Conservation (phyloP, 352 stramenopile species). For the Phytophthora pisi region DNA sequence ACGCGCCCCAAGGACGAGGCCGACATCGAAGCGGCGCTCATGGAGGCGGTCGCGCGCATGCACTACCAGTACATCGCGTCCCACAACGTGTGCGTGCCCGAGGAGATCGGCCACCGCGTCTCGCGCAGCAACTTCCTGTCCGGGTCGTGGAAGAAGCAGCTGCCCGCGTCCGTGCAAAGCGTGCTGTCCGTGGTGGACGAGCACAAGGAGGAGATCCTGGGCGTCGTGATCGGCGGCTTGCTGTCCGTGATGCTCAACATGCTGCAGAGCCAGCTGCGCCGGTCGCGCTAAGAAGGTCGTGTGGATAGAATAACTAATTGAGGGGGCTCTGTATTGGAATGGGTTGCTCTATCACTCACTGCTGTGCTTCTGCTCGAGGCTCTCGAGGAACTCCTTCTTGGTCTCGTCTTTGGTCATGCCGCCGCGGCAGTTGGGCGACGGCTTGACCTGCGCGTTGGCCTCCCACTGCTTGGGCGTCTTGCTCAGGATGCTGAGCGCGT, state of each 20-base stretch:
- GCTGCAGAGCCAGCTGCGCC: constrained; percentile 63
- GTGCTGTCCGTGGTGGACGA: constrained; percentile 52
- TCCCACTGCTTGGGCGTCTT: constrained; percentile 94
- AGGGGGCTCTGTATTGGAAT: constrained; percentile 7
- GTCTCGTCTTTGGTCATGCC: constrained; percentile 75
- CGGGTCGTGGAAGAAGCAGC: constrained; percentile 48
- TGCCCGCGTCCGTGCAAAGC: constrained; percentile 47
- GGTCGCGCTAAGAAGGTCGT: constrained; percentile 25
- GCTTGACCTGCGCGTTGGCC: constrained; percentile 51
- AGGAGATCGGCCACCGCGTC: constrained; percentile 50
- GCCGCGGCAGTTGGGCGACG: constrained; percentile 75
- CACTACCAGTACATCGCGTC: constrained; percentile 81
- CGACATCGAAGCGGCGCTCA: constrained; percentile 68
- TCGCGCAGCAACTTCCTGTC: constrained; percentile 23
- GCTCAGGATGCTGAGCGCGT: constrained; percentile 95
- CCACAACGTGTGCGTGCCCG: constrained; percentile 59
- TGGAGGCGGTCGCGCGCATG: constrained; percentile 66
- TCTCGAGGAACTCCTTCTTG: constrained; percentile 69
- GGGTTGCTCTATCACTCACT: constrained; percentile 13
- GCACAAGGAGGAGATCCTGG: constrained; percentile 79
- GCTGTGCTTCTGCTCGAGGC: constrained; percentile 30
- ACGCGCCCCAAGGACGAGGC: constrained; percentile 59
- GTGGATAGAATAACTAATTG: constrained; percentile 9
- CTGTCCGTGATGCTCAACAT: constrained; percentile 79
- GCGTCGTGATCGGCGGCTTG: constrained; percentile 68